Evolutionary conservation across 225 moss, liverwort and hornwort species (phyloP), one percentile per base, ranked within the genome.

Genomic region (Physcomitrellopsis africana): DNA sequence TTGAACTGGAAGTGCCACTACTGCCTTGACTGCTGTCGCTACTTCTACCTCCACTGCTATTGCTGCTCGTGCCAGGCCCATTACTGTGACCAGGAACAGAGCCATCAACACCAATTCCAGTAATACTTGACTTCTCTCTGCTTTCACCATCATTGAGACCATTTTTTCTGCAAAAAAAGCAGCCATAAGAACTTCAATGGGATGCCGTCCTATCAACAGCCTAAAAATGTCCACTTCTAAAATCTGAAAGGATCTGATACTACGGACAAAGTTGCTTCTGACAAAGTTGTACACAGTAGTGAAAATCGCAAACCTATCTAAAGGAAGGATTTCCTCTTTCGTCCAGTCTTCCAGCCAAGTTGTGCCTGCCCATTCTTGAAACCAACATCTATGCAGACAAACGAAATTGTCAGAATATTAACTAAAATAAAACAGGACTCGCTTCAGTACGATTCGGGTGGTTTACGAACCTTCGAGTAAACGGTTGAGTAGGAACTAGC

Each of bases 341-440:
- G 78, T 66, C 78, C 82, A 87, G 70, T 95, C 90, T 81, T 99
- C 99, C 69, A 99, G 81, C 95, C 93, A 99, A 60, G 92, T 86
- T 22, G 93, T 93, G 73, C 99, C 93, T 70, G 95, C 92, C 95
- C 90, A 99, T 57, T 99, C 95, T 84, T 91, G 95, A 77, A 99
- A 77, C 99, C 95, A 99, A 72, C 93, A 87, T 85, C 99, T 99
- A 82, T 78, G 32, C 32, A 53, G 41, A 71, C 68, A 69, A 32
- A 79, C 9, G 32, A 71, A 43, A 11, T 47, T 54, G 47, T 87
- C 58, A 84, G 59, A 64, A 73, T 7, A 11, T 69, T 63, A 64
- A 19, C 37, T 1, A 14, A 70, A 29, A 47, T 46, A 11, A 41
- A 62, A 24, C 58, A 72, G 48, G 70, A 79, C 72, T 48, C 48